Evolutionary conservation across 2,329 filamentous ascomycete species (phyloP), one percentile per base, ranked within the genome.

Genomic region (Microdochium bolleyi): DNA sequence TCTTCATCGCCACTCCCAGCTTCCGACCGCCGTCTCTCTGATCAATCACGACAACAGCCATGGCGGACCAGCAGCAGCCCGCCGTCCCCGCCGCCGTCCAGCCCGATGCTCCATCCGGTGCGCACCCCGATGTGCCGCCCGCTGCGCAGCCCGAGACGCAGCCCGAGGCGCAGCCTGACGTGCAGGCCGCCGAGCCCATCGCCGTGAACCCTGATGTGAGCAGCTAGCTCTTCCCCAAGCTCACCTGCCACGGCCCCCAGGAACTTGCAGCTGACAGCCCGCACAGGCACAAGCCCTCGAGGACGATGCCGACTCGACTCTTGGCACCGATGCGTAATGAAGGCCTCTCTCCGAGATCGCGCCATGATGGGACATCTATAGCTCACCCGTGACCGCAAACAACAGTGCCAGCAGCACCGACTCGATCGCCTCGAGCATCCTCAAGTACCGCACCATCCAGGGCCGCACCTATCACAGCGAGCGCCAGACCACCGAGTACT

Each of bases 391-490:
- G 27, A 7, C 16, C 2, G n/a, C 24, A 30, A 16, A 24, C 38
- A 24, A 52, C 27, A 11, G 34, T 41, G 25, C 41, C 22, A 65
- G 62, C 51, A 59, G 58, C 21, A 60, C 62, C 4, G 57, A 59
- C 32, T 64, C 62, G 24, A 55, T 65, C 21, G 61, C 62, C 4
- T 58, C 61, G n/a, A 64, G 62, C 48, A 63, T 65, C 46, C 32
- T 65, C 24, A 59, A 65, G 46, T 65, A 65, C 51, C 57, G 63
- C 21, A 64, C 59, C 14, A 54, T 64, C 19, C 61, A 62, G 37
- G 63, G 63, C 19, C 60, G 63, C n/a, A 64, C 62, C 16, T 65
- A 55, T 46, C 62, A 65, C 49, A 61, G 59, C 54, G 59, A 61
- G 48, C 50, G 50, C n/a, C 38, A 34, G 41, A 41, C 5, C 32